phyloP scores from a whole-genome alignment of 2,329 filamentous ascomycete species.

The Ophidiomyces ophidiicola region DNA sequence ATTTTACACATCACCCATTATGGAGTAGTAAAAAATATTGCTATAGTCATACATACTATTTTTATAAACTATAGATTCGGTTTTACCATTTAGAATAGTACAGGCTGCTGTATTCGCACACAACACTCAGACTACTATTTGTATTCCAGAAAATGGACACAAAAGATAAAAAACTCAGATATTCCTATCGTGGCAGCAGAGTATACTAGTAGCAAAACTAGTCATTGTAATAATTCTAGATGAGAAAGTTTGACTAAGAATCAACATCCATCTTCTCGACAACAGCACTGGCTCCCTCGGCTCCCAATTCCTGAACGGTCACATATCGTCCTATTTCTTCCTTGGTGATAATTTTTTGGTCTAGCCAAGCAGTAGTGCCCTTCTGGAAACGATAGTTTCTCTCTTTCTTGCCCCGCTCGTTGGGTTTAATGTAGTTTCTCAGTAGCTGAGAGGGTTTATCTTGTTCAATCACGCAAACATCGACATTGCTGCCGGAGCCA shows the following conservation, averaged over 20 bases:
- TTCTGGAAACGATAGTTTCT: constrained; percentile 81
- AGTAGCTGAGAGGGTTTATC: constrained; percentile 82
- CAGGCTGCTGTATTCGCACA: too few relatives aligned
- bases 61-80: too few relatives aligned
- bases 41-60: too few relatives aligned
- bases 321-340: constrained; percentile 91
- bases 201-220: too few relatives aligned
- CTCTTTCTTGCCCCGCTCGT: constrained; percentile 80
- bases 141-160: too few relatives aligned
- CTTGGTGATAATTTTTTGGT: constrained; percentile 91
- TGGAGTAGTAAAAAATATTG: background rate
- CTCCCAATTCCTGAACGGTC: constrained; percentile 72
- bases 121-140: too few relatives aligned
- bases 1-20: background rate
- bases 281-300: constrained; percentile 49
- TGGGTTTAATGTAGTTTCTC: constrained; percentile 87
- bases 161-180: too few relatives aligned
- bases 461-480: constrained; percentile 86
- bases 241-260: too few relatives aligned
- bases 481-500: constrained; percentile 92
- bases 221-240: too few relatives aligned
- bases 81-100: too few relatives aligned
- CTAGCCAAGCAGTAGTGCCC: constrained; percentile 90
- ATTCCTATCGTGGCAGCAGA: too few relatives aligned
- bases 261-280: constrained; percentile 57